A percentile compares a stretch with the other conserved stretches of the same genome.
Conservation (phyloP, 2,329 filamentous ascomycete species). For the Sphaerulina vaccinii region DNA sequence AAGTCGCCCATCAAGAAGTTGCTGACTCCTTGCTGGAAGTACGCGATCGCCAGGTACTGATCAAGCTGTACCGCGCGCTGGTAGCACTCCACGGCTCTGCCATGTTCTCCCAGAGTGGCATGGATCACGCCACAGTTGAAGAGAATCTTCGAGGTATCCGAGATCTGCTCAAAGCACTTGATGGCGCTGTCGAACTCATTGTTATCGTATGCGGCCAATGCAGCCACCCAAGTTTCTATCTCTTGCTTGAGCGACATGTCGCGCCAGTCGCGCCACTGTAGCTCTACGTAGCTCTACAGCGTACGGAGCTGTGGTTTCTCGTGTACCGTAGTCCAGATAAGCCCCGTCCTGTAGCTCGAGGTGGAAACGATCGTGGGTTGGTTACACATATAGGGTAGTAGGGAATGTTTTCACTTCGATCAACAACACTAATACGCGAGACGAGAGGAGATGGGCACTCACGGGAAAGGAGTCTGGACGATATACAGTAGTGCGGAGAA, state of each 20-base stretch:
- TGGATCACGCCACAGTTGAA: slow-evolving; percentile 99
- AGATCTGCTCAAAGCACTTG: slow-evolving; percentile 77
- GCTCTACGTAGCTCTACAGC: background rate
- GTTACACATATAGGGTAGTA: slow-evolving; percentile 17
- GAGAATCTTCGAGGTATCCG: slow-evolving; percentile 95
- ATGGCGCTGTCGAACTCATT: slow-evolving; percentile 94
- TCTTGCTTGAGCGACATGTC: slow-evolving; percentile 64
- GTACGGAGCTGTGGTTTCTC: slow-evolving; percentile 8
- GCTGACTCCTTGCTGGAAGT: slow-evolving; percentile 97
- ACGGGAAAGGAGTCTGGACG: slow-evolving; percentile 17
- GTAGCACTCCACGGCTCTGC: slow-evolving; percentile 93
- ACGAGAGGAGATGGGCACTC: slow-evolving; percentile 17
- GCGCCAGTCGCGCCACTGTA: slow-evolving; percentile 1
- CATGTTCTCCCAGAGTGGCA: slow-evolving; percentile 92
- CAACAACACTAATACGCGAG: slow-evolving; percentile 10
- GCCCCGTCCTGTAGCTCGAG: slow-evolving; percentile 19
- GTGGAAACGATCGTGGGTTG: slow-evolving; percentile 13
- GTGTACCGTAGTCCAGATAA: slow-evolving; percentile 9
- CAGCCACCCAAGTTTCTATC: slow-evolving; percentile 97
- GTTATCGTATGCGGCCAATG: slow-evolving; percentile 89
- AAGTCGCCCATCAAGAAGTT: slow-evolving; percentile 97
- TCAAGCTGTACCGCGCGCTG: slow-evolving; percentile 87
- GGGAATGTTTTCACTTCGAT: slow-evolving; percentile 20
- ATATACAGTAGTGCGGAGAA: slow-evolving; percentile 17
- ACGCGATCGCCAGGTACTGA: slow-evolving; percentile 93